Base-by-base conservation (phyloP, 148 eudicot species). In the Rheum nobile region DNA sequence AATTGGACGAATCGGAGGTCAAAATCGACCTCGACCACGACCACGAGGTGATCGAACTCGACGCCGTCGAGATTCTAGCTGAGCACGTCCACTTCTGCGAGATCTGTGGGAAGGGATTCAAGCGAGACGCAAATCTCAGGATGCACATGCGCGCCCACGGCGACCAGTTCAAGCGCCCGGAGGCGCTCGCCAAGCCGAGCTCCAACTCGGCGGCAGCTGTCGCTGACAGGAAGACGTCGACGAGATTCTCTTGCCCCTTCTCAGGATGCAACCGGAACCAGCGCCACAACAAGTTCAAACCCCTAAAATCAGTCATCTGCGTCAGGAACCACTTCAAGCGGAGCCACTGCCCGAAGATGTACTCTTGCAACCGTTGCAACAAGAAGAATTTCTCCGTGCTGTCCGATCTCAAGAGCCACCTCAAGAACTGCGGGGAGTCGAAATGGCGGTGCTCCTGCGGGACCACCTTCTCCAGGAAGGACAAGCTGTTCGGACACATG, bases 311-410 rank as follows among this genome's bases (percentile, higher is more conserved):
- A 13, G 88, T 77, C 2, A 68, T 84, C 4, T 93, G 98, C 72
- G 94, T 88, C 55, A 93, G 88, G 86, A 90, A 90, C 71, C 96
- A 93, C 65, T 93, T 89, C 77, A 93, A 87, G 82, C 78, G 98
- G 75, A 86, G 89, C 71, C 96, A 93, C 59, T 90, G 98, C 52
- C 98, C 93, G 28, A 92, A 84, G 79, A 84, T 78, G 90, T 92
- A 83, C 63, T 63, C 86, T 1, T 92, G 98, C 63, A 75, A 61
- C 14, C 75, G 87, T 0, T 92, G 93, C 74, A 80, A 88, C 28
- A 87, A 81, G 79, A 92, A 86, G 87, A 86, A 83, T 19, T 92
- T 92, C 75, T 92, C 98, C 4, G 91, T 90, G 0, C 17, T 90
- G 75, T 87, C 91, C 21, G 98, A 90, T 81, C 80, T 92, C 77